These are phyloP conservation scores for Camelina hispida DNA, from an alignment of 345 rosid species.

Conservation along the genomic window DNA sequence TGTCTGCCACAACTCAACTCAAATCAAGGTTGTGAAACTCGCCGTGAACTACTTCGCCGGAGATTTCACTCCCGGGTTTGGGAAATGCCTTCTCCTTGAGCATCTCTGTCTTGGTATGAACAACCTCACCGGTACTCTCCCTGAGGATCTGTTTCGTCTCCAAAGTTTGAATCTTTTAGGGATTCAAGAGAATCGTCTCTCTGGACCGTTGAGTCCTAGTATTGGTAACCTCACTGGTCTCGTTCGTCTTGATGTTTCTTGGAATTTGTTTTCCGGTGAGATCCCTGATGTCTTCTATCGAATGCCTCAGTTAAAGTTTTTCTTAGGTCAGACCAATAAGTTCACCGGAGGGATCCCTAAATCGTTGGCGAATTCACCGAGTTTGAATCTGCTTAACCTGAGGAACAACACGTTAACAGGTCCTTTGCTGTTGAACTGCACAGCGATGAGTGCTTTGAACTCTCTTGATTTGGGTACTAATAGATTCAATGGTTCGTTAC, in stretches of 20 bases:
- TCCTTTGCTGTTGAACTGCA: slow-evolving; percentile 57
- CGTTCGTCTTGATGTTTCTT: slow-evolving; percentile 60
- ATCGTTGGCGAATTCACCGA: slow-evolving; percentile 59
- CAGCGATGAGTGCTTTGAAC: slow-evolving; percentile 57
- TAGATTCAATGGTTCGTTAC: slow-evolving; percentile 57
- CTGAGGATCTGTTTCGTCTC: slow-evolving; percentile 57
- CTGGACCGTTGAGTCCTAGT: slow-evolving; percentile 52
- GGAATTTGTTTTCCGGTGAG: slow-evolving; percentile 56
- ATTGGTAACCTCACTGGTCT: slow-evolving; percentile 56
- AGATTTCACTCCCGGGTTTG: slow-evolving; percentile 51
- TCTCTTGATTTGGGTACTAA: slow-evolving; percentile 77
- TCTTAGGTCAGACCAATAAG: slow-evolving; percentile 56
- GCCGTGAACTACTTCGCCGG: slow-evolving; percentile 67
- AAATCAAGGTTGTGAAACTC: slow-evolving; percentile 44
- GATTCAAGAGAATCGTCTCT: slow-evolving; percentile 60
- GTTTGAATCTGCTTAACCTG: slow-evolving; percentile 60
- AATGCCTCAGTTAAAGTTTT: slow-evolving; percentile 45
- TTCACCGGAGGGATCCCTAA: slow-evolving; percentile 65
- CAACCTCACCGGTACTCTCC: slow-evolving; percentile 57
- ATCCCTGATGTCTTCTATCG: slow-evolving; percentile 65
- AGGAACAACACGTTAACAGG: slow-evolving; percentile 76
- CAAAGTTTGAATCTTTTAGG: slow-evolving; percentile 48
- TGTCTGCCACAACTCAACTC: slow-evolving; percentile 57
- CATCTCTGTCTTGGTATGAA: slow-evolving; percentile 68
- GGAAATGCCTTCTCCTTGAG: slow-evolving; percentile 53